Evolutionary conservation across 257 asterid genomes (phyloP).

Genomic region (Apocynum venetum): DNA sequence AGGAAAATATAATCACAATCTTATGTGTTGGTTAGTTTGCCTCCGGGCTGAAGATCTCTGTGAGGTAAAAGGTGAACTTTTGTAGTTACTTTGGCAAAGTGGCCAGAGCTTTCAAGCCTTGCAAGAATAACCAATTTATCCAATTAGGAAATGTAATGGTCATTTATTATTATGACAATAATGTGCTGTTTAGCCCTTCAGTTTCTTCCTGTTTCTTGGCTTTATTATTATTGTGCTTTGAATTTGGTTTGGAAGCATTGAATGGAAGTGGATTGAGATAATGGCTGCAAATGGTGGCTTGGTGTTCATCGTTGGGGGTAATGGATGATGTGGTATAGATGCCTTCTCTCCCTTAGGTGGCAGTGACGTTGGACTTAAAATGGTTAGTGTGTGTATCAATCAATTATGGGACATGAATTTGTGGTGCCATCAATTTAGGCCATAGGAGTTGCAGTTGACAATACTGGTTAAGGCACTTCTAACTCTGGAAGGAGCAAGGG

Average conservation of each 20-base stretch:
- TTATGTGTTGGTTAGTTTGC: constrained; percentile 17
- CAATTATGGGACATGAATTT: too few relatives aligned
- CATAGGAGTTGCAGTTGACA: too few relatives aligned
- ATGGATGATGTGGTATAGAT: not conserved
- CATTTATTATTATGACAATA: not conserved
- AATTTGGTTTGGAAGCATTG: not conserved
- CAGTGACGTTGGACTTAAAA: not conserved
- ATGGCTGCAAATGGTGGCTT: constrained; percentile 1
- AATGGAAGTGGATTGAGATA: not conserved
- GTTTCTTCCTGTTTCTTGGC: not conserved
- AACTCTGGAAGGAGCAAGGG: too few relatives aligned
- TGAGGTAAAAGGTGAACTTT: constrained; percentile 14
- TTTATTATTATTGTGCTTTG: not conserved
- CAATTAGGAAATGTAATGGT: not conserved
- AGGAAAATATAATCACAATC: not conserved
- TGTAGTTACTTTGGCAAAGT: constrained; percentile 9
- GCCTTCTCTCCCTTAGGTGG: not conserved
- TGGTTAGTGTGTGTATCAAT: too few relatives aligned
- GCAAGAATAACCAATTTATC: constrained; percentile 8
- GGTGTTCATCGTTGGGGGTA: not conserved
- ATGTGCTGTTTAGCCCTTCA: not conserved
- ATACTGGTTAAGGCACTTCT: too few relatives aligned
- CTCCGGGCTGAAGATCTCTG: constrained; percentile 24
- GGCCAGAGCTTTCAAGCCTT: not conserved
- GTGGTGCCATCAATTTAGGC: too few relatives aligned